Base-by-base conservation (phyloP, 345 rosid genomes). In the Rhodamnia rubescens region DNA sequence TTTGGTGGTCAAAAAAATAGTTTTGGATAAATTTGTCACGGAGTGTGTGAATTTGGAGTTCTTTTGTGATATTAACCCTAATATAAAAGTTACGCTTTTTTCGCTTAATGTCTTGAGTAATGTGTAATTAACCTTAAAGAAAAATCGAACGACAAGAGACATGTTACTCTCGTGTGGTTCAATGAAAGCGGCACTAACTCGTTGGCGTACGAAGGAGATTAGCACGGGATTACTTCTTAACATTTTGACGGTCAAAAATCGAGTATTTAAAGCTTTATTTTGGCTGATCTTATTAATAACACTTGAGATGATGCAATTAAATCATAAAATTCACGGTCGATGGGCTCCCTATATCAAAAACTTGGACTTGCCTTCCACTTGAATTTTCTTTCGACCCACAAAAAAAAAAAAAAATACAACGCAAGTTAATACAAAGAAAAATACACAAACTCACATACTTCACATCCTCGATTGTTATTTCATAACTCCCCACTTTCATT, bases 161-260 rank as follows among this genome's bases (percentile, higher is more conserved):
- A 3, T 3, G 13, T 7, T 32, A 69, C 78, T 32, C 24, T 32
- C 24, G 0, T 18, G 24, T 32, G 10, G 44, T 61, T 61, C 2
- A 0, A 0, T 2, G 21, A 0, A 29, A 40, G 74, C 16, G 40
- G 74, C 40, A 15, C 21, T 0, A 4, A 1, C 22, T 64, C 9
- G 22, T 64, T 32, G 0, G 44, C 32, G 44, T 29, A 61, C 2
- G 21, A 29, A 61, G 74, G 56, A 20, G 4, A 54, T 7, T 24
- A 64, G 44, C 10, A 5, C 0, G 1, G 3, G 29, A 15, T 64
- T 64, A 1, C 47, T 69, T 21, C 47, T 69, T 32, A 18, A 32
- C 1, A 69, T 69, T 32, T 36, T 18, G 47, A 36, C 24, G 4
- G 6, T 69, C 78, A 32, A 69, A 12, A 18, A 8, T 36, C 18